phyloP scores from a whole-genome alignment of 352 stramenopile species.

The Lagenidium sp. region DNA sequence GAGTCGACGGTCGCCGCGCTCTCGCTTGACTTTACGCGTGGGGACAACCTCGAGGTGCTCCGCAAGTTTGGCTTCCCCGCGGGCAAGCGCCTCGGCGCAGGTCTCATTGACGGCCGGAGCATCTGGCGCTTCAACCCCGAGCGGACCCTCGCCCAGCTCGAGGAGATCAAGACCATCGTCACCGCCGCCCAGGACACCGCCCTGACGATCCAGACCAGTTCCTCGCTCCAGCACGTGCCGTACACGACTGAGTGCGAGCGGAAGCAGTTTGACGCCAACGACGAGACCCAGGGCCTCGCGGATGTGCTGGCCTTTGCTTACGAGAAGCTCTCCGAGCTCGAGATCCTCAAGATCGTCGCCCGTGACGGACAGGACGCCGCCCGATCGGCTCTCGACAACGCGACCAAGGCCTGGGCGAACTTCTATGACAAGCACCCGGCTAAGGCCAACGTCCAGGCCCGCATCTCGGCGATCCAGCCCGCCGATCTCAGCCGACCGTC shows the following conservation, averaged over 20 bases:
- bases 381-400: conserved; percentile 36
- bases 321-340: conserved; percentile 86
- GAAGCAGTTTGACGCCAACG: conserved; percentile 43
- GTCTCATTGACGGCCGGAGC: conserved; percentile 86
- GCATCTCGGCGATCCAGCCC: conserved; percentile 47
- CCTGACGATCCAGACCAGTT: conserved; percentile 84
- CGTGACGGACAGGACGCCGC: conserved; percentile 44
- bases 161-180: conserved; percentile 56
- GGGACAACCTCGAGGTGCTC: conserved; percentile 74
- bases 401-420: conserved; percentile 48
- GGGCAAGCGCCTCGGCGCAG: conserved; percentile 80
- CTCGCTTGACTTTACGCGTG: conserved; percentile 90
- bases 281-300: conserved; percentile 59
- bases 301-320: conserved; percentile 84
- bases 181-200: conserved; percentile 24
- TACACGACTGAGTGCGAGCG: conserved; percentile 79
- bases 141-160: conserved; percentile 35
- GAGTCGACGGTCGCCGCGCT: conserved; percentile 65
- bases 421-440: conserved; percentile 84
- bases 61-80: conserved; percentile 81
- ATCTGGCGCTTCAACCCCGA: conserved; percentile 87
- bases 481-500: conserved; percentile 78
- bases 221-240: conserved; percentile 86
- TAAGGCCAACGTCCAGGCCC: conserved; percentile 50
- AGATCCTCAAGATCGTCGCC: conserved; percentile 69